phyloP scores from a whole-genome alignment of 345 rosid species.

The Gossypioides kirkii region DNA sequence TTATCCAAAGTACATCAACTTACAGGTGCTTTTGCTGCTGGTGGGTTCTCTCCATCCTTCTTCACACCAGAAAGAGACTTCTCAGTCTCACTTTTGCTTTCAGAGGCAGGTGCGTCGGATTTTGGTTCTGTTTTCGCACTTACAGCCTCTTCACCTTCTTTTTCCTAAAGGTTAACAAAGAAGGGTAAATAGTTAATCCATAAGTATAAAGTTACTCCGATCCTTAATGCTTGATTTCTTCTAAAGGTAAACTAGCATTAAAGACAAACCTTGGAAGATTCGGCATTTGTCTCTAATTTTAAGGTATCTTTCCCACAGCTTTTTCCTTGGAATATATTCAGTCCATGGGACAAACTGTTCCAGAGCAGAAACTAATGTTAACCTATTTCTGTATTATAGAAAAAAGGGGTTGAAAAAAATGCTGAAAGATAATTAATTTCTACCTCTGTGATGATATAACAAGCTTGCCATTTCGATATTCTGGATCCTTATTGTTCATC shows the following conservation, averaged over 20 bases:
- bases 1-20: constrained; percentile 17
- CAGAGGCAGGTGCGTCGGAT: constrained; percentile 37
- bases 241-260: constrained; percentile 10
- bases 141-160: constrained; percentile 41
- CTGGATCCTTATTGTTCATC: constrained; percentile 67
- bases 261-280: constrained; percentile 54
- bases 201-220: not conserved
- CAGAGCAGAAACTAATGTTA: constrained; percentile 17
- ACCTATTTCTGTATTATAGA: not conserved
- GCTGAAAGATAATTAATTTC: not conserved
- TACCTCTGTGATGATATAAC: constrained; percentile 86
- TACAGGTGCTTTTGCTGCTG: constrained; percentile 63
- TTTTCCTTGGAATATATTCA: constrained; percentile 82
- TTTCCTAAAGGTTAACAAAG: constrained; percentile 24
- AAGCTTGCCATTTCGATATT: constrained; percentile 93
- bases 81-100: constrained; percentile 53
- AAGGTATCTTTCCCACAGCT: constrained; percentile 51
- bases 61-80: constrained; percentile 56
- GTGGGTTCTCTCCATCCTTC: constrained; percentile 62
- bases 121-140: constrained; percentile 61
- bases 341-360: constrained; percentile 91
- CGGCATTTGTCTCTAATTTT: constrained; percentile 76
- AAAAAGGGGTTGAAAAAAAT: not conserved
- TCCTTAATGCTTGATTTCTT: constrained; percentile 6
- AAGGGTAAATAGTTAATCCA: not conserved